phyloP scores from a whole-genome alignment of 257 asterid genomes.

The Ballota nigra region DNA sequence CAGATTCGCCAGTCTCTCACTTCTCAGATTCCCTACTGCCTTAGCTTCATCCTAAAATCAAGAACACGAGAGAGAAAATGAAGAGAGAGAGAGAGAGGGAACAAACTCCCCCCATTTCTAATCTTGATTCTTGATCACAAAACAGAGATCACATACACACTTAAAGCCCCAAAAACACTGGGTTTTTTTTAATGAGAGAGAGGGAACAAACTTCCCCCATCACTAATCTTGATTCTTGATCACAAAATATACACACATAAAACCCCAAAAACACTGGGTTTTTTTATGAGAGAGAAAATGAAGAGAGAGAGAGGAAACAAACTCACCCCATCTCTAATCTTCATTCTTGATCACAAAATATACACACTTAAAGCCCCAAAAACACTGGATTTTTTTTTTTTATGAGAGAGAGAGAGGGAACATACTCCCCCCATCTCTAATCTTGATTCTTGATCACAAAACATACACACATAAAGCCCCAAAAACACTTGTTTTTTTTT shows the following conservation, averaged over 20 bases:
- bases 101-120: constrained; percentile 2
- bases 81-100: too few species aligned
- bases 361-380: background rate
- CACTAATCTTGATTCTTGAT: constrained; percentile 12
- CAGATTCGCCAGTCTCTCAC: constrained; percentile 48
- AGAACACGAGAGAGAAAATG: background rate
- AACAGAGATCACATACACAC: background rate
- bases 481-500: background rate
- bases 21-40: constrained; percentile 51
- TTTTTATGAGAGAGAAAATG: too few species aligned
- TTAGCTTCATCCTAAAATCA: constrained; percentile 45
- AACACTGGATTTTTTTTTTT: background rate
- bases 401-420: too few species aligned
- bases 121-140: background rate
- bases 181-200: background rate
- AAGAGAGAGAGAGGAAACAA: too few species aligned
- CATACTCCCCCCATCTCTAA: constrained; percentile 4
- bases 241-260: background rate
- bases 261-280: too few species aligned
- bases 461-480: background rate
- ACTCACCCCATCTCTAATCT: constrained; percentile 9
- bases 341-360: background rate
- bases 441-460: background rate
- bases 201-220: background rate
- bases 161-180: background rate